Percentiles rank a stretch among this genome's conserved stretches.
phyloP scores from a whole-genome alignment of 306 rosid genomes.

The Urtica urens region DNA sequence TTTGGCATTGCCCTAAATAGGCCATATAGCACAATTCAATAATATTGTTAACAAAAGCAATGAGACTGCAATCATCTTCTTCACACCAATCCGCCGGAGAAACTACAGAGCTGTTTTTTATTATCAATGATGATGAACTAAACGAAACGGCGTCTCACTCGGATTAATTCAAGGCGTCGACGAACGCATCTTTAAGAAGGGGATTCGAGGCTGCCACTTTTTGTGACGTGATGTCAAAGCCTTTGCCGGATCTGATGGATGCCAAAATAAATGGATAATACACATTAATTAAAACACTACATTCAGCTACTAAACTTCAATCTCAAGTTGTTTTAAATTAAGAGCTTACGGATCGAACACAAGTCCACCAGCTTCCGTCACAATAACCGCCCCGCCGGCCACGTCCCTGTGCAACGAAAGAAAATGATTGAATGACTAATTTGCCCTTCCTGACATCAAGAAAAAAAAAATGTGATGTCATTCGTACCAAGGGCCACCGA shows the following conservation, averaged over 20 bases:
- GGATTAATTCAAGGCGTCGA: constrained; percentile 38
- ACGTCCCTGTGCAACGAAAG: constrained; percentile 93
- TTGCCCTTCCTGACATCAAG: no score
- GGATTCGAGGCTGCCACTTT: constrained; percentile 90
- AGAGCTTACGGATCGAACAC: constrained; percentile 91
- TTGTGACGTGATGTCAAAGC: constrained; percentile 69
- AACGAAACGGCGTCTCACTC: constrained; percentile 34
- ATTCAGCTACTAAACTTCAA: no score
- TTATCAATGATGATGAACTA: no score
- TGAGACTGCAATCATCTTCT: no score
- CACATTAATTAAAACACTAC: not conserved
- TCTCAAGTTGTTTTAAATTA: constrained; percentile 7
- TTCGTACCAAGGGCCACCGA: constrained; percentile 92
- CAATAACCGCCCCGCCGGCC: constrained; percentile 93
- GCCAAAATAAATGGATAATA: not conserved
- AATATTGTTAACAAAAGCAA: no score
- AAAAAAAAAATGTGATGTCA: no score
- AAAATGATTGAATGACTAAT: no score
- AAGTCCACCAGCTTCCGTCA: constrained; percentile 89
- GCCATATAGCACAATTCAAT: not conserved
- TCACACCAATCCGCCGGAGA: no score
- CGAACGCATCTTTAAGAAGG: constrained; percentile 57
- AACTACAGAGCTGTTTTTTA: not conserved
- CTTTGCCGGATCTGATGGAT: constrained; percentile 72
- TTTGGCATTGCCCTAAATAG: constrained; percentile 8